Evolutionary conservation across 257 asterid species (phyloP).

Genomic region (Solanum pimpinellifolium): DNA sequence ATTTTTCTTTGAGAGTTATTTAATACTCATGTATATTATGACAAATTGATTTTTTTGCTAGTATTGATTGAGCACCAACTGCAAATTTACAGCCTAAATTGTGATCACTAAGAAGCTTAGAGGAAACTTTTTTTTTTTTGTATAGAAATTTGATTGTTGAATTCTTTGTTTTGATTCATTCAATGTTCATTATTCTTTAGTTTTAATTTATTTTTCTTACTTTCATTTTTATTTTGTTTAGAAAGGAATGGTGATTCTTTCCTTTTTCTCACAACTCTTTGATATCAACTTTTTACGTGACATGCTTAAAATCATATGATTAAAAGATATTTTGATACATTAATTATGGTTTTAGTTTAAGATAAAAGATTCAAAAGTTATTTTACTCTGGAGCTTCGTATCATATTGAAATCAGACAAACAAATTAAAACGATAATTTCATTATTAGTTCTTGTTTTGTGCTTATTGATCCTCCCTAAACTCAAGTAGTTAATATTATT

Average conservation of each 20-base stretch:
- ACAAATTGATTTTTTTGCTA: background rate
- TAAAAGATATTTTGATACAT: background rate
- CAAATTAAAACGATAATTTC: accelerated
- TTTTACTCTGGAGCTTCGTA: background rate
- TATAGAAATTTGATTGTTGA: background rate
- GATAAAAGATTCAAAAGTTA: background rate
- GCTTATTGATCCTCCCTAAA: background rate
- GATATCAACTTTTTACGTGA: background rate
- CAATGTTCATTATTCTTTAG: background rate
- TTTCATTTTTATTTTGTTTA: background rate
- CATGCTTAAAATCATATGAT: background rate
- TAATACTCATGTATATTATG: background rate
- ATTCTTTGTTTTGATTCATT: background rate
- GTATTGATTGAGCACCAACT: background rate
- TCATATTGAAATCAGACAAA: no score
- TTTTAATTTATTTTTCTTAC: background rate
- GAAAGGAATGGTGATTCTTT: background rate
- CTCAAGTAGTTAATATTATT: background rate
- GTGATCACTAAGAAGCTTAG: background rate
- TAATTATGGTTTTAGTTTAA: background rate
- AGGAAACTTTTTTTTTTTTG: background rate
- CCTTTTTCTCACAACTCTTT: background rate
- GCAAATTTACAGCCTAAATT: background rate
- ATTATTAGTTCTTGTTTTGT: background rate
- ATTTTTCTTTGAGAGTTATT: background rate